Evolutionary conservation across 176 grass and related monocot genomes (phyloP).

Genomic region (Eremochloa ophiuroides): DNA sequence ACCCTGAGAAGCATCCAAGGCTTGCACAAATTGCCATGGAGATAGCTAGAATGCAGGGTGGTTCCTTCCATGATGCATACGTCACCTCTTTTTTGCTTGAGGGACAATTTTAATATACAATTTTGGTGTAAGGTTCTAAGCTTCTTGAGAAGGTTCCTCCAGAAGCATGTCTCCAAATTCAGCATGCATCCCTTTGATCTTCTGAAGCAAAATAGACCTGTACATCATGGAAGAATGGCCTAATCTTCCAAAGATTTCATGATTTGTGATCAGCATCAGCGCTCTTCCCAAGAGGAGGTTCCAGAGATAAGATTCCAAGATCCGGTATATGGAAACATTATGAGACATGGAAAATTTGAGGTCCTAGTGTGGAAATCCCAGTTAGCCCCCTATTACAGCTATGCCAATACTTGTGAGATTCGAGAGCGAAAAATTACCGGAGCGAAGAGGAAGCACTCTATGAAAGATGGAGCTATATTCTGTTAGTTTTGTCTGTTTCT

Average conservation of each 20-base stretch:
- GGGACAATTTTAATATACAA: not conserved
- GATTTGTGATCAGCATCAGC: not conserved
- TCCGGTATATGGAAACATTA: not conserved
- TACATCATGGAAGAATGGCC: not conserved
- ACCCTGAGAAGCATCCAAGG: not conserved
- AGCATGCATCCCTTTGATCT: not conserved
- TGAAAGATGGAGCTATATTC: not conserved
- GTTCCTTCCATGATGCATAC: not conserved
- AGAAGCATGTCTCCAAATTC: not conserved
- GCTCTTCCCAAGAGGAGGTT: not conserved
- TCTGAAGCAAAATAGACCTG: not conserved
- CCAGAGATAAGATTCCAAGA: not conserved
- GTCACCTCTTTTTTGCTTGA: not conserved
- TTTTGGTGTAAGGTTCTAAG: not conserved
- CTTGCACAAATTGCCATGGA: not conserved
- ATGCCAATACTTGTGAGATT: not conserved
- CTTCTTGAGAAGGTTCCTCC: not conserved
- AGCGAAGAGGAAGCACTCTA: not conserved
- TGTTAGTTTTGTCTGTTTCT: not conserved
- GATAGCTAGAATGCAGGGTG: not conserved
- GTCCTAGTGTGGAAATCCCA: not conserved
- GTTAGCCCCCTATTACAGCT: not conserved
- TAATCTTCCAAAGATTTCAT: not conserved
- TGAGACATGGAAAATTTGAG: not conserved
- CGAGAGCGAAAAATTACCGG: not conserved